phyloP scores from a whole-genome alignment of 2,329 filamentous ascomycete genomes.

The Ilyonectria robusta region DNA sequence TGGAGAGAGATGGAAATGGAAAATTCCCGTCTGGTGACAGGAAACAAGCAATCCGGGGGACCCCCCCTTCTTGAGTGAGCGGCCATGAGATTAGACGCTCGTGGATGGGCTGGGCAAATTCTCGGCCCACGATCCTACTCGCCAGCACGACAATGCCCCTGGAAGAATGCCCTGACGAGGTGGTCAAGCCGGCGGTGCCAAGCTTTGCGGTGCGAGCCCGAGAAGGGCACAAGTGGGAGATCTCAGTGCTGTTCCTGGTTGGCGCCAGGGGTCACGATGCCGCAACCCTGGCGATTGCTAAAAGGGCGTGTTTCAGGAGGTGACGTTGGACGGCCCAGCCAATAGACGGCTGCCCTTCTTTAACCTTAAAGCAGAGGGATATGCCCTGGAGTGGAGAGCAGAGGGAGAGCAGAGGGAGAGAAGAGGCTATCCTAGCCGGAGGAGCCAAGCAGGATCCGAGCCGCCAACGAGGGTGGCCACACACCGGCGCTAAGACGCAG shows the following conservation, averaged over 20 bases:
- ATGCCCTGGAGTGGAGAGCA: neutral
- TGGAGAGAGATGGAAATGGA: constrained; percentile 32
- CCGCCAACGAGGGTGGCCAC: neutral
- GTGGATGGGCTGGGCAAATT: constrained; percentile 24
- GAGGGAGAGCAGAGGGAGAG: neutral
- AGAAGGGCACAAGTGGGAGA: constrained; percentile 35
- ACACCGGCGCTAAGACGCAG: neutral
- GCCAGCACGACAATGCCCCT: constrained; percentile 8
- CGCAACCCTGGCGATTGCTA: constrained; percentile 7
- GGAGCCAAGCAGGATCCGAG: neutral
- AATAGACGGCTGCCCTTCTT: neutral
- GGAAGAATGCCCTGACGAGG: constrained; percentile 18
- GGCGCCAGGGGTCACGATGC: constrained; percentile 17
- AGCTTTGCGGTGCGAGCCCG: constrained; percentile 27
- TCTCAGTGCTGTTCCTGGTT: constrained; percentile 38
- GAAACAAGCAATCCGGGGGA: neutral
- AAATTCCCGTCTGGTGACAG: constrained; percentile 8
- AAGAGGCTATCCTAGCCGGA: neutral
- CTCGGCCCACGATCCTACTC: constrained; percentile 22
- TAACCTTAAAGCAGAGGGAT: constrained; percentile 1
- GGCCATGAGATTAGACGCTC: constrained; percentile 35
- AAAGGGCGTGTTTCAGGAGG: constrained; percentile 21
- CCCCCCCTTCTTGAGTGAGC: neutral
- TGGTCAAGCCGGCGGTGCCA: constrained; percentile 28
- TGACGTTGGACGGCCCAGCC: neutral